A percentile compares a stretch with the other conserved stretches of the same genome.
Evolutionary conservation across 352 stramenopile species (phyloP).

Genomic region (Pythium monospermum): DNA sequence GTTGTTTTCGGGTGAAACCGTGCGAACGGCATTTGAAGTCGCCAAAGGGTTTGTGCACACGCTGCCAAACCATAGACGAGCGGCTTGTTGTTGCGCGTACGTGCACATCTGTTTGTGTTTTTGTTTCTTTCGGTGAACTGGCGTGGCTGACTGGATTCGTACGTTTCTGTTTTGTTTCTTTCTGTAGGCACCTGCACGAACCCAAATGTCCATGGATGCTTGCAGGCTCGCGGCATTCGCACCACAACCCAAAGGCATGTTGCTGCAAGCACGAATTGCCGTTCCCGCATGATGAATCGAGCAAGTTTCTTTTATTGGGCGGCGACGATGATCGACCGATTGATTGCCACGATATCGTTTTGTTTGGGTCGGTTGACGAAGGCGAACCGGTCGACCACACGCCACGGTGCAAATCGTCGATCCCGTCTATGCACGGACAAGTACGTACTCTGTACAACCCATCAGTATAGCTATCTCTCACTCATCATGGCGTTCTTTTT

Average conservation of each 20-base stretch:
- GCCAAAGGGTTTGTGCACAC: constrained; percentile 63
- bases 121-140: too few relatives aligned
- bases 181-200: constrained; percentile 60
- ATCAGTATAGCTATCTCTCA: background rate
- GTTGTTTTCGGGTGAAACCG: constrained; percentile 67
- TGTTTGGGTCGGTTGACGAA: constrained; percentile 64
- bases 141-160: too few relatives aligned
- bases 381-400: constrained; percentile 61
- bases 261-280: constrained; percentile 68
- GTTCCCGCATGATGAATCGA: constrained; percentile 79
- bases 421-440: constrained; percentile 77
- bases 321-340: constrained; percentile 22
- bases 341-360: constrained; percentile 52
- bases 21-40: constrained; percentile 68
- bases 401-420: constrained; percentile 60
- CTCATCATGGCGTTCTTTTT: background rate
- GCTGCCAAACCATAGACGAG: constrained; percentile 51
- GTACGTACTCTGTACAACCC: constrained; percentile 12
- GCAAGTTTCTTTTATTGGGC: constrained; percentile 72
- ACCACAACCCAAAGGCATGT: constrained; percentile 61
- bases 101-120: constrained; percentile 19
- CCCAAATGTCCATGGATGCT: constrained; percentile 66
- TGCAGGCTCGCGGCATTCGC: constrained; percentile 52
- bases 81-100: constrained; percentile 78
- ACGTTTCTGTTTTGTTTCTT: too few relatives aligned